Evolutionary conservation across 768 basidiomycete genomes (phyloP).

Genomic region (Trametes gibbosa): DNA sequence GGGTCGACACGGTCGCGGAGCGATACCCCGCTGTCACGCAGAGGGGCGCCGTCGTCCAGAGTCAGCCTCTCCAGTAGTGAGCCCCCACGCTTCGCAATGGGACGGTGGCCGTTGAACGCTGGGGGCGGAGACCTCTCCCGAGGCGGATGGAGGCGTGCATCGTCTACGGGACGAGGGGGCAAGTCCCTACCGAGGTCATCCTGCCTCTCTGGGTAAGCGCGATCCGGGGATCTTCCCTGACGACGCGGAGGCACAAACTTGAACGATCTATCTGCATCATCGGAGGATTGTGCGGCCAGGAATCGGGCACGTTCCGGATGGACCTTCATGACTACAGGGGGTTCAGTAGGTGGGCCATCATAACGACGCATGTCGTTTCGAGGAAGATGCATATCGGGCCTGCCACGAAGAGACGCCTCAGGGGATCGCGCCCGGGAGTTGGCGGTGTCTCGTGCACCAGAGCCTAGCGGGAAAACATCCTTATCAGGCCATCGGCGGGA

Average conservation of each 20-base stretch:
- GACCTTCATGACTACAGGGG: background rate
- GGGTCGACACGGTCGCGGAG: slow-evolving; percentile 36
- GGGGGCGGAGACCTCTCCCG: slow-evolving; percentile 1
- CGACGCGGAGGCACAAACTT: slow-evolving; percentile 7
- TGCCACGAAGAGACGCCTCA: background rate
- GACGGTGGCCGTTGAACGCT: slow-evolving; percentile 2
- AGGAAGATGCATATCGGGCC: background rate
- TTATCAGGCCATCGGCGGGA: background rate
- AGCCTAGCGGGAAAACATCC: background rate
- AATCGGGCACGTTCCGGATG: slow-evolving; percentile 23
- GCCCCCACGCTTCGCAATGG: slow-evolving; percentile 25
- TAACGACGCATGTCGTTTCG: background rate
- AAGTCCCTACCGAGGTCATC: background rate
- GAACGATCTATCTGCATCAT: background rate
- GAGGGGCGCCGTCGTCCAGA: slow-evolving; percentile 20
- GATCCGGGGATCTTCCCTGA: background rate
- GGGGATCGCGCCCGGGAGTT: background rate
- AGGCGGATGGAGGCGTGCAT: background rate
- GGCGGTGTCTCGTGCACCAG: background rate
- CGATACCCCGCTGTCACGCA: slow-evolving; percentile 22
- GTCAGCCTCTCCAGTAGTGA: slow-evolving; percentile 41
- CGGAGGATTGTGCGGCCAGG: background rate
- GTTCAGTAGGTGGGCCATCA: background rate
- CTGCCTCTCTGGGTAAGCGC: background rate
- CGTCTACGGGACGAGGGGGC: background rate